Conservation (phyloP, 371 early-diverging fungal species). For the Mycotypha africana region DNA sequence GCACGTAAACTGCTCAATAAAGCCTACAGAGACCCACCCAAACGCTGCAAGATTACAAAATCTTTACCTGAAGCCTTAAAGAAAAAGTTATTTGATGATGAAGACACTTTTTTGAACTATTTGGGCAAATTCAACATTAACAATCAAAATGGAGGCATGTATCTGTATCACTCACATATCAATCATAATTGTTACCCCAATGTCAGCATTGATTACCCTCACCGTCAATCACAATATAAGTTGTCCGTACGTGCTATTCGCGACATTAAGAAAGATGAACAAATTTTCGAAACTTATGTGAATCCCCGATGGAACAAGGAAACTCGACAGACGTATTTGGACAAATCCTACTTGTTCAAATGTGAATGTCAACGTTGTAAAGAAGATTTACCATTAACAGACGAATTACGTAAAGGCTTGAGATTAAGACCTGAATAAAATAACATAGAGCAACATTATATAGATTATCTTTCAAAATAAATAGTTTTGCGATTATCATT, state of each 20-base stretch:
- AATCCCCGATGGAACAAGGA: constrained; percentile 64
- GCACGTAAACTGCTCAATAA: constrained; percentile 39
- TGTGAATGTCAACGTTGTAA: constrained; percentile 60
- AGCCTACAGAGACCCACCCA: constrained; percentile 43
- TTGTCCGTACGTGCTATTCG: constrained; percentile 51
- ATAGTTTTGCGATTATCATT: too few species aligned
- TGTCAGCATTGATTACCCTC: constrained; percentile 50
- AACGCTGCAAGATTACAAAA: constrained; percentile 48
- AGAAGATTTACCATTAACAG: constrained; percentile 41
- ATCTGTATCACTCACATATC: constrained; percentile 56
- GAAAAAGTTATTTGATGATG: constrained; percentile 45
- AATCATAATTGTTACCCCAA: constrained; percentile 57
- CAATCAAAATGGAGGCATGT: constrained; percentile 66
- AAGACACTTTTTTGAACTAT: constrained; percentile 53
- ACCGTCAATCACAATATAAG: constrained; percentile 44
- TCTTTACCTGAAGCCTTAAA: constrained; percentile 44
- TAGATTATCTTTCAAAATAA: too few species aligned
- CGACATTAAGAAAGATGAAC: constrained; percentile 53
- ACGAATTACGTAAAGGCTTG: constrained; percentile 39
- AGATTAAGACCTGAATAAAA: constrained; percentile 34
- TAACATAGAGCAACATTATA: too few species aligned
- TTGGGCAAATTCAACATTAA: constrained; percentile 66
- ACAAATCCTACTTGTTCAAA: constrained; percentile 53
- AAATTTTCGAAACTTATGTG: constrained; percentile 57
- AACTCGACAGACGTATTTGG: constrained; percentile 50